Base-by-base conservation (phyloP, 75 land plant genomes). In the Cunninghamia lanceolata region DNA sequence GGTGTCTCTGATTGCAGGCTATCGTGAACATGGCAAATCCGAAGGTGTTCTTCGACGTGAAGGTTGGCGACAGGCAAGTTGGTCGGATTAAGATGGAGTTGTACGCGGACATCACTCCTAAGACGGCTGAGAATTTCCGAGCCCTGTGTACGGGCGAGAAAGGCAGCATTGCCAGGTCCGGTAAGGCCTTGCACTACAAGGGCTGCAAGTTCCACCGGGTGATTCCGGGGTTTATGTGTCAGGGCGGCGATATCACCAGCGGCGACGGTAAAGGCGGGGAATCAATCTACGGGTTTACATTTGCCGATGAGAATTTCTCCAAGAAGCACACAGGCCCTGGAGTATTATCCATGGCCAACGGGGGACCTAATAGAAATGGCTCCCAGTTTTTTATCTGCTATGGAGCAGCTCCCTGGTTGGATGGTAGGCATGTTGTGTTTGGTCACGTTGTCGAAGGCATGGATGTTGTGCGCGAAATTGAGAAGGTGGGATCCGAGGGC, bases 121-220 rank as follows among this genome's bases (percentile, higher is more conserved):
- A 87, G 80, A 93, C 97, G 16, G 94, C 96, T 0, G 97, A 95
- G 91, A 95, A 95, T 89, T 95, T 95, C 94, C 93, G 97, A 25
- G 94, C 96, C 0, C 93, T 94, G 84, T 95, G 96, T 88, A 94
- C 97, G 30, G 97, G 97, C 43, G 97, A 95, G 94, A 94, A 91
- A 83, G 97, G n/a, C n/a, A n/a, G n/a, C n/a, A n/a, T n/a, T n/a
- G n/a, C n/a, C n/a, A n/a, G n/a, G n/a, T n/a, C n/a, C n/a, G n/a
- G n/a, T n/a, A n/a, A n/a, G n/a, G n/a, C n/a, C n/a, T n/a, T n/a
- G n/a, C n/a, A n/a, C n/a, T n/a, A n/a, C n/a, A n/a, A n/a, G n/a
- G n/a, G n/a, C n/a, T n/a, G n/a, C n/a, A n/a, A n/a, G n/a, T n/a
- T 95, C 92, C 97, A 95, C 94, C 90, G 97, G 34, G 97, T 95